Evolutionary conservation across 768 basidiomycete genomes (phyloP), one percentile per base, ranked within the genome.

Genomic region (Psilocybe cubensis): DNA sequence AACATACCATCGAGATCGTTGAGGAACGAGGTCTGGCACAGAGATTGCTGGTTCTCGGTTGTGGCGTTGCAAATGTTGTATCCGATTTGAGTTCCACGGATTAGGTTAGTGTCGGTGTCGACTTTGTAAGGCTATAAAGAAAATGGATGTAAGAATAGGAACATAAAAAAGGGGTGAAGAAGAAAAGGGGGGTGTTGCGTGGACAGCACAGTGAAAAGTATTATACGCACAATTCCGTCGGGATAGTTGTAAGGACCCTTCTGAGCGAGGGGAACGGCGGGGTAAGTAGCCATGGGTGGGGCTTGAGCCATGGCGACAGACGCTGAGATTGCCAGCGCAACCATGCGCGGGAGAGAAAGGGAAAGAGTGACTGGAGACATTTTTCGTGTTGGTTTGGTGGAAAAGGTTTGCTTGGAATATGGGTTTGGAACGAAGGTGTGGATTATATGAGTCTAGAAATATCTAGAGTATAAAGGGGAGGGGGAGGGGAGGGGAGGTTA

Each of bases 51-150:
- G 60, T 75, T 79, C 67, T 88, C 76, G 0, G 89, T 89, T n/a
- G 86, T 84, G 1, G 83, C 79, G 70, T 89, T 90, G 70, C 87
- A 89, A 8, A 74, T 65, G 68, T 88, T 88, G 76, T 87, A 88
- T 17, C 89, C 89, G n/a, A 66, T 63, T 66, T 91, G 89, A 14
- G 73, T 58, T 18, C 76, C 76, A 43, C 76, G 69, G 57, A 66
- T 63, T 4, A 74, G 66, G 25, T 66, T 69, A 7, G 55, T 40
- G 56, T 77, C 74, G 10, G 70, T 74, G 48, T 77, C 76, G 21
- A 73, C 76, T 65, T 72, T 63, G 57, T 76, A 72, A 0, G 74
- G 73, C 74, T 77, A 27, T 18, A 18, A 21, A 48, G 20, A 4
- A 50, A n/a, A n/a, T n/a, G 10, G 17, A 3, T 11, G 27, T 33